Evolutionary conservation across 2,329 filamentous ascomycete genomes (phyloP).

Genomic region (Xylariomycetidae sp.): DNA sequence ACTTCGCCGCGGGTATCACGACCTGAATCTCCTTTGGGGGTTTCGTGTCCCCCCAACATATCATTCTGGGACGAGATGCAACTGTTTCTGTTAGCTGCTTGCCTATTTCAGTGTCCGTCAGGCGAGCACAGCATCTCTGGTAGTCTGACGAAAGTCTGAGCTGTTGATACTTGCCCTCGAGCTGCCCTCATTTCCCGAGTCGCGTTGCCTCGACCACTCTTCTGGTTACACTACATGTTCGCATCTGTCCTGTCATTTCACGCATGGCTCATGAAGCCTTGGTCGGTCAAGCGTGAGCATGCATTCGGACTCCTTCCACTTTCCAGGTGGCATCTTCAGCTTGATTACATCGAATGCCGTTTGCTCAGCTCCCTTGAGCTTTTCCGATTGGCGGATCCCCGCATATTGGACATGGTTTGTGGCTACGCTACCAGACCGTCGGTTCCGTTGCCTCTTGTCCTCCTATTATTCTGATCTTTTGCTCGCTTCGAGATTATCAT

Average conservation of each 20-base stretch:
- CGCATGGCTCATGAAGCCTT: too few species aligned
- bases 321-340: too few species aligned
- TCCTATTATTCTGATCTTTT: too few species aligned
- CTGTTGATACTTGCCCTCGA: conserved; percentile 11
- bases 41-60: conserved; percentile 7
- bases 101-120: conserved; percentile 14
- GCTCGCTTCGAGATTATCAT: too few species aligned
- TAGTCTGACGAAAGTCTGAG: conserved; percentile 5
- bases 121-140: conserved; percentile 11
- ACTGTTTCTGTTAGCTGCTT: conserved; percentile 13
- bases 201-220: conserved; percentile 11
- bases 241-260: conserved; percentile 1
- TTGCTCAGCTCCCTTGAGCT: too few species aligned
- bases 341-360: too few species aligned
- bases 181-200: conserved; percentile 13
- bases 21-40: conserved; percentile 9
- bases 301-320: too few species aligned
- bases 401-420: too few species aligned
- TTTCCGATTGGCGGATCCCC: too few species aligned
- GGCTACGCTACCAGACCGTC: too few species aligned
- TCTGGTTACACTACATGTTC: background rate
- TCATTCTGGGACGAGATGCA: conserved; percentile 14
- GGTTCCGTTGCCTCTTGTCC: too few species aligned
- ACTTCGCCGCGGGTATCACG: conserved; percentile 12
- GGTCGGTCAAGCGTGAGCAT: too few species aligned